Evolutionary conservation across 768 basidiomycete genomes (phyloP), one percentile per base, ranked within the genome.

Genomic region (Hebeloma cylindrosporum): DNA sequence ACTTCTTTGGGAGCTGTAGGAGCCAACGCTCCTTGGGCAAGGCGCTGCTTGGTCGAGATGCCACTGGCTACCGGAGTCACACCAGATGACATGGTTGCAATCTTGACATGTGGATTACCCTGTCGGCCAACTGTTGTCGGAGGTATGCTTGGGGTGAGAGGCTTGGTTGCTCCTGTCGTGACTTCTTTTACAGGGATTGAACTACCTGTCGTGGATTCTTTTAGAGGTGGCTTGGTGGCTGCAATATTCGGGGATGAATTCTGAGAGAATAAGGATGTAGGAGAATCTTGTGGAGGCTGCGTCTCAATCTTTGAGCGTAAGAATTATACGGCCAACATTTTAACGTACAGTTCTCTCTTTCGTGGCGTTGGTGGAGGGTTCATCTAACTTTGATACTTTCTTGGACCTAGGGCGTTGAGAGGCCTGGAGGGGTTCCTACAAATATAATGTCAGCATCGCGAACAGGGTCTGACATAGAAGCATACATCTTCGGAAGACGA

Each of bases 41-140:
- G 54, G 5, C 76, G 69, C 40, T 77, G 72, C 54, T 80, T 81
- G 1, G 77, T 81, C 26, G 70, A 64, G 21, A 81, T 66, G 7
- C 69, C 67, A 45, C 66, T 71, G 4, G 25, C 61, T 62, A 32
- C 40, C 4, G 59, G 31, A n/a, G 45, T 14, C 13, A 43, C 41
- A 13, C 54, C 43, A 9, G 51, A 30, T 11, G 52, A 23, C 35
- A 51, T 55, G 17, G 42, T 45, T 2, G 44, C 51, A 25, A 56
- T 35, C 26, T 57, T 66, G 41, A 33, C 53, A 38, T 59, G 62
- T 17, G 54, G 53, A 31, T 62, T 57, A n/a, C n/a, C n/a, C n/a
- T 29, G 50, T 43, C 9, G 27, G 30, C 13, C 45, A 59, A 29
- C 56, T 59, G 6, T 49, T 52, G 50, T 17, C 31, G 49, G 31